Evolutionary conservation across 441 rosid genomes (phyloP), one percentile per base, ranked within the genome.

Genomic region (Omphalea diandra): DNA sequence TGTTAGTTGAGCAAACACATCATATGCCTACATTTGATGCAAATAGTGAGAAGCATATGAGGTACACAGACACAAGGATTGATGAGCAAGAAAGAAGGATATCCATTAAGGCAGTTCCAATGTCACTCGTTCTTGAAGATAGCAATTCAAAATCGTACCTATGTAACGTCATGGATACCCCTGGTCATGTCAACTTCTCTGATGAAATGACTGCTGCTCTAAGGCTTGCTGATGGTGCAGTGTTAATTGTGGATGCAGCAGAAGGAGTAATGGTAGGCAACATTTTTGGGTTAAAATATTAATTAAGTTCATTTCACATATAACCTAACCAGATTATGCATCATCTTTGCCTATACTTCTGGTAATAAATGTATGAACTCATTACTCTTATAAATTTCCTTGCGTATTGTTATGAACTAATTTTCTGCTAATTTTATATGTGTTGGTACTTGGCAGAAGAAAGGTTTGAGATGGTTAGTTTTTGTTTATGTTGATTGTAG

Each of bases 151-250:
- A 94, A 75, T 91, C 98, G 0, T 91, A 87, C 72, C 90, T 94
- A 7, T 94, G 96, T 71, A 94, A 94, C 83, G 77, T 91, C 81
- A 86, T 90, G 85, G 98, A 94, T 79, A 84, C 98, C 29, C 98
- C 98, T 44, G 97, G 98, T 69, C 97, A 94, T 83, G 97, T 81
- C 70, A 94, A 91, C 66, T 91, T 94, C 81, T 94, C 97, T 61
- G 98, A 94, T 72, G 98, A 94, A 78, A 90, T 94, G 98, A 91
- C 94, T 66, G 98, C 98, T 72, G 96, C 97, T 71, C 82, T 91
- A 63, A 86, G 94, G 80, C 94, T 94, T 43, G 86, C 94, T 69
- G 98, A 91, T 76, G 98, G 98, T 75, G 98, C 91, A 63, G 97
- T 94, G 66, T 79, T 94, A 73, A 75, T 94, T 78, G 97, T 91